Conservation (phyloP, 192 early-diverging fungal genomes). For the Coemansia sp. region DNA sequence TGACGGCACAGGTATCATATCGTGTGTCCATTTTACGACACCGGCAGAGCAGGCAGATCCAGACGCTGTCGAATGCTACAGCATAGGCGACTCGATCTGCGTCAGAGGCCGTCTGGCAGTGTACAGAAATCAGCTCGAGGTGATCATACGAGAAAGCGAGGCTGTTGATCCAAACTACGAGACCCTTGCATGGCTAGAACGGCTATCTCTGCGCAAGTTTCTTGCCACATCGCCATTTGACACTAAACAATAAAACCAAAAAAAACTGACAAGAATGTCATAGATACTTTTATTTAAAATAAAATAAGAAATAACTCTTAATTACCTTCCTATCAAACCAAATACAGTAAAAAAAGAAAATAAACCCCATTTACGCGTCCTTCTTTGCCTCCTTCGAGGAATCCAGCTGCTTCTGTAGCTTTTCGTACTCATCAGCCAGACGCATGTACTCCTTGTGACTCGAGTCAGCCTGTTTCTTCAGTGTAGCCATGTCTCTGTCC, state of each 20-base stretch:
- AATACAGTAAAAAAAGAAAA: neutral
- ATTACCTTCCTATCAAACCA: too few species aligned
- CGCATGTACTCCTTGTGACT: conserved; percentile 56
- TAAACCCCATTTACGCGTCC: conserved; percentile 24
- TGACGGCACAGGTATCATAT: conserved; percentile 47
- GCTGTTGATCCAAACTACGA: conserved; percentile 32
- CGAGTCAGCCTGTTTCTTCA: conserved; percentile 55
- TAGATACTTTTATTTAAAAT: neutral
- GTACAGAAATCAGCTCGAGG: conserved; percentile 35
- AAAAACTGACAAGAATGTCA: neutral
- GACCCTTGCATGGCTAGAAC: conserved; percentile 44
- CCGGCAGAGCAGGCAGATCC: conserved; percentile 23
- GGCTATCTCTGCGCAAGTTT: conserved; percentile 30
- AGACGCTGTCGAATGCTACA: conserved; percentile 7
- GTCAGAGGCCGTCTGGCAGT: conserved; percentile 33
- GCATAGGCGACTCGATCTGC: conserved; percentile 29
- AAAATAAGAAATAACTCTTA: neutral
- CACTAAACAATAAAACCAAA: conserved; percentile 1
- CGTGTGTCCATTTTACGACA: conserved; percentile 35
- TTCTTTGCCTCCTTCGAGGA: conserved; percentile 44
- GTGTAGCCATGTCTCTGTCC: conserved; percentile 49
- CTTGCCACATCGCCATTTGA: conserved; percentile 2
- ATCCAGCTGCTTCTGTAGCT: conserved; percentile 38
- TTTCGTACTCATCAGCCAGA: conserved; percentile 47
- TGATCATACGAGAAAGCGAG: conserved; percentile 23